Base-by-base conservation (phyloP, 768 basidiomycete genomes). In the Strobilomyces echinocephalus region DNA sequence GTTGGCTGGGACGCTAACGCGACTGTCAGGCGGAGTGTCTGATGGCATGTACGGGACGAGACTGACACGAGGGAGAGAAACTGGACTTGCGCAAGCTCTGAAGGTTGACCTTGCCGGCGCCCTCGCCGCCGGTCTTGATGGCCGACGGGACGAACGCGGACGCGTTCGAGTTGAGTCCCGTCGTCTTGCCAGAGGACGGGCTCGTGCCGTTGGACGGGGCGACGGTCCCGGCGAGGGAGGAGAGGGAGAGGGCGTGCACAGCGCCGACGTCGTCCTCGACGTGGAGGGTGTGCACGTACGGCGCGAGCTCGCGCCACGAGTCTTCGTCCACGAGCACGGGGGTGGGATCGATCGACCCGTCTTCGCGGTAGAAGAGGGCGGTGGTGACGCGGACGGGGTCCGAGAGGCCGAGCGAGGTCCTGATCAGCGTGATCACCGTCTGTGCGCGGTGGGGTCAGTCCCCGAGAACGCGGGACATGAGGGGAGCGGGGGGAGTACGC, bases 281-380 rank as follows among this genome's bases (percentile, higher is more conserved):
- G 46, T 71, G 63, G 31, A 71, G 46, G 6, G 63, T 65, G 38
- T 69, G 69, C 12, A 69, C 51, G 24, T 69, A 68, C 28, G 69
- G 65, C 0, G 53, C 68, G 21, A 71, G 65, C 31, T 71, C 68
- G 15, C 60, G 63, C 69, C 68, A 69, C 33, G 68, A 69, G 42
- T 68, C 65, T 21, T 71, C 69, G 24, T 69, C 68, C 20, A 69
- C 42, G 20, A 61, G 50, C n/a, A 59, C 58, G 15, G 58, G 57
- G 0, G 34, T 38, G 0, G 28, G 4, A 38, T 71, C 65, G 35
- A 71, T 30, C 38, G 60, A 54, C 30, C 69, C 69, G 30, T 69
- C 68, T 43, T 69, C 68, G 49, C 66, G 56, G 40, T 63, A 69
- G 45, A 69, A 69, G 42, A 56, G 34, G 8, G 68, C 69, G n/a